Evolutionary conservation across 1,284 basidiomycete species (phyloP).

Genomic region (Apiotrichum mycotoxinovorans): DNA sequence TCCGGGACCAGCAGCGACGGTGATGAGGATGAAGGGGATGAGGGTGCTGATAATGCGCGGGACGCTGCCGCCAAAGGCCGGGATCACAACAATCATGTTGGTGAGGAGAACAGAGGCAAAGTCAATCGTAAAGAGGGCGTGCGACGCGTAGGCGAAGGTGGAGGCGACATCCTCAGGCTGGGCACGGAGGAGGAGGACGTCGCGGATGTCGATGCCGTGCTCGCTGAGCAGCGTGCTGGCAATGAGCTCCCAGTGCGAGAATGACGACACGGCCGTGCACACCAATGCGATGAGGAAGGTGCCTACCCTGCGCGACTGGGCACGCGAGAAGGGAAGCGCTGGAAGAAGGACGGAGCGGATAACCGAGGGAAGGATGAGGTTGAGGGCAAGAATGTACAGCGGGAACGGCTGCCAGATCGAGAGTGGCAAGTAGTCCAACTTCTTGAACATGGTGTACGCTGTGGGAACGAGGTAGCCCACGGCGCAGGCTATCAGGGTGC

Average conservation of each 20-base stretch:
- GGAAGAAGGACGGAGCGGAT: neutral
- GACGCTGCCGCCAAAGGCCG: neutral
- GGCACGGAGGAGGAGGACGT: slow-evolving; percentile 8
- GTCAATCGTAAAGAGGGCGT: slow-evolving; percentile 13
- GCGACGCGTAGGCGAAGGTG: slow-evolving; percentile 3
- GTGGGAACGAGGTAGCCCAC: neutral
- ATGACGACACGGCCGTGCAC: slow-evolving; percentile 2
- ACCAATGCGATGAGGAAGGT: slow-evolving; percentile 5
- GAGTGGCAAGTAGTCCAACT: slow-evolving; percentile 7
- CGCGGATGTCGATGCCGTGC: neutral
- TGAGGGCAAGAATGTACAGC: slow-evolving; percentile 11
- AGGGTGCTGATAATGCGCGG: neutral
- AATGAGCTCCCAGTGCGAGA: slow-evolving; percentile 5
- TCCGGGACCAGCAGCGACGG: slow-evolving; percentile 9
- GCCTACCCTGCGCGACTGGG: neutral
- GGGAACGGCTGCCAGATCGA: slow-evolving; percentile 21
- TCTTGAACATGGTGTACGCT: neutral
- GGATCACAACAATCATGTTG: neutral
- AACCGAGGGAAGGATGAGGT: slow-evolving; percentile 11
- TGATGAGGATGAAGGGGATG: neutral
- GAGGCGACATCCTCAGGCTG: neutral
- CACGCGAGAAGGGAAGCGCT: neutral
- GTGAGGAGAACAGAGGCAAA: neutral
- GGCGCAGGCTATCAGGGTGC: neutral
- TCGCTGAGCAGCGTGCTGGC: neutral